Evolutionary conservation across 371 early-diverging fungal genomes (phyloP).

Genomic region (Mucor lusitanicus): DNA sequence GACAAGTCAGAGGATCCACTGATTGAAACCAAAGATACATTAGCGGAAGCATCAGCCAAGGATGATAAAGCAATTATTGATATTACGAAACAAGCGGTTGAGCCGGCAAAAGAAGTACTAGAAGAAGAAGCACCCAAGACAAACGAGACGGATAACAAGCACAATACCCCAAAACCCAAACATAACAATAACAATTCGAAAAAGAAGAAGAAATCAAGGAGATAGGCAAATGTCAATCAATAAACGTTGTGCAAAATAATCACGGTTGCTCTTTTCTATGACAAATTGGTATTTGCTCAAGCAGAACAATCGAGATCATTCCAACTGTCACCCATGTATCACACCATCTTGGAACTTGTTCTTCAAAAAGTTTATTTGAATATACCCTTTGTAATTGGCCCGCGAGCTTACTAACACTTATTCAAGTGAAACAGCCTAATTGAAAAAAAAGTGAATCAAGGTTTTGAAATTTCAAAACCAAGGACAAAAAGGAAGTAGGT

Average conservation of each 20-base stretch:
- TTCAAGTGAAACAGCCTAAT: neutral
- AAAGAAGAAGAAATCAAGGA: neutral
- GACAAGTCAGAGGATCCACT: neutral
- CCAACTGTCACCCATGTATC: neutral
- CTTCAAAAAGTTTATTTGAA: neutral
- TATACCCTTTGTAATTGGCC: neutral
- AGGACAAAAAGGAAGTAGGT: neutral
- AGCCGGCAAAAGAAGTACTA: neutral
- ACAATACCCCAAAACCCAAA: neutral
- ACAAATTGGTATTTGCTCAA: neutral
- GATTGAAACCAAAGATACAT: neutral
- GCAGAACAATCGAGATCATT: neutral
- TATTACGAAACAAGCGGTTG: neutral
- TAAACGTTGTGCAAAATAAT: neutral
- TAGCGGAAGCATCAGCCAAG: neutral
- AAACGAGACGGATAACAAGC: neutral
- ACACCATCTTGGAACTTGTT: neutral
- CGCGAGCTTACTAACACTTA: neutral
- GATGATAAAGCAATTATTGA: neutral
- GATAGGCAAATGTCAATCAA: neutral
- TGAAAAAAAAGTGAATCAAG: neutral
- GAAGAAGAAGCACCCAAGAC: neutral
- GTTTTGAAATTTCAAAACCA: neutral
- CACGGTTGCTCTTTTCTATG: neutral
- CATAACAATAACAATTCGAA: neutral